phyloP scores from a whole-genome alignment of 495 filamentous ascomycete genomes.

The Neurospora sublineolata region DNA sequence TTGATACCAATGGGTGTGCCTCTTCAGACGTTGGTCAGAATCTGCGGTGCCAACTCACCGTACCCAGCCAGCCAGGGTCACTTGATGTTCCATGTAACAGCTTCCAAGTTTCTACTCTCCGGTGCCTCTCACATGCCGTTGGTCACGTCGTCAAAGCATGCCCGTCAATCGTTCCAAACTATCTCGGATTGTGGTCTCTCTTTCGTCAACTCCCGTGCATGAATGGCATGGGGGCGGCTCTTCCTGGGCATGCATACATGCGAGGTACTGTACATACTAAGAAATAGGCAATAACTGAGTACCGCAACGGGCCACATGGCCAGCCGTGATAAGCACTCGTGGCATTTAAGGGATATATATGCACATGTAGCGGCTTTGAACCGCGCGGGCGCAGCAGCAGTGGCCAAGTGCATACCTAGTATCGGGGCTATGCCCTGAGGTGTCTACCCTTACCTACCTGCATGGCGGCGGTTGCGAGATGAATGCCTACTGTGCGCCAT shows the following conservation, averaged over 20 bases:
- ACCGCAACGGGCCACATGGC: not conserved
- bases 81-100: not conserved
- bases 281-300: not conserved
- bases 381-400: not conserved
- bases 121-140: not conserved
- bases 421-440: not conserved
- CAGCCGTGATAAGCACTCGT: not conserved
- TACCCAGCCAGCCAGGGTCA: not conserved
- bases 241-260: not conserved
- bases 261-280: not conserved
- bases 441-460: not conserved
- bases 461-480: not conserved
- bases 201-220: not conserved
- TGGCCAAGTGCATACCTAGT: not conserved
- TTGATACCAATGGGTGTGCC: not conserved
- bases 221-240: not conserved
- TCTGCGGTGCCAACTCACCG: not conserved
- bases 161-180: not conserved
- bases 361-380: not conserved
- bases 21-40: not conserved
- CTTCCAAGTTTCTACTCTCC: not conserved
- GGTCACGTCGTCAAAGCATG: not conserved
- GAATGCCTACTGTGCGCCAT: not conserved
- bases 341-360: not conserved
- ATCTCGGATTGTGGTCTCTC: not conserved